Evolutionary conservation across 169 alveolate genomes (phyloP), one percentile per base, ranked within the genome.

Genomic region (Plasmodium gaboni): DNA sequence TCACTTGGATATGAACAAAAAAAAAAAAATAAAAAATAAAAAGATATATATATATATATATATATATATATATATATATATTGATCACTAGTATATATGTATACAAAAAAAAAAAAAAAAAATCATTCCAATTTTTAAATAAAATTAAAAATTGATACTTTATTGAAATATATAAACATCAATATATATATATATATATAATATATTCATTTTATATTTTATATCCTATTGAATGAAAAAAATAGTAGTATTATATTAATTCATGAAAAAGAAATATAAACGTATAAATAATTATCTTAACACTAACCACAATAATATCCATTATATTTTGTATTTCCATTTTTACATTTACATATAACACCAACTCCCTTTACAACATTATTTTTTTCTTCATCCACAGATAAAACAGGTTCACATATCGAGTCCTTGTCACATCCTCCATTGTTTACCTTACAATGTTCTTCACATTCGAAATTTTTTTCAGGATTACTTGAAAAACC

Each of bases 401-500:
- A 44, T 3, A 1, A 6, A 8, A 76, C 51, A 64, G 67, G 48
- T 38, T 19, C 64, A 60, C 89, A 76, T 15, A 1, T 17, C 26
- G 89, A 78, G 51, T 76, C 38, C 7, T 51, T 46, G 17, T 76
- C 89, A 57, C 89, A 76, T 42, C 89, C 89, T 17, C 89, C 89
- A 48, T 76, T 76, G 65, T 76, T 76, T 12, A 76, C 70, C 32
- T 51, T 44, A 76, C 89, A 76, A 44, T 76, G 74, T 76, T 76
- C 64, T 50, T 63, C 73, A 64, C 89, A 76, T 28, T 46, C 50
- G 42, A 76, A 76, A 42, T 64, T 76, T 64, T 76, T 44, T 12
- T 76, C 48, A n/a, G 65, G 46, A 76, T 76, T 60, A 68, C 44
- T 32, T 44, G 89, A 76, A 65, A 64, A 76, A n/a, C 89, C 89